Evolutionary conservation across 768 basidiomycete genomes (phyloP), one percentile per base, ranked within the genome.

Genomic region (Podaxis mareebaensis): DNA sequence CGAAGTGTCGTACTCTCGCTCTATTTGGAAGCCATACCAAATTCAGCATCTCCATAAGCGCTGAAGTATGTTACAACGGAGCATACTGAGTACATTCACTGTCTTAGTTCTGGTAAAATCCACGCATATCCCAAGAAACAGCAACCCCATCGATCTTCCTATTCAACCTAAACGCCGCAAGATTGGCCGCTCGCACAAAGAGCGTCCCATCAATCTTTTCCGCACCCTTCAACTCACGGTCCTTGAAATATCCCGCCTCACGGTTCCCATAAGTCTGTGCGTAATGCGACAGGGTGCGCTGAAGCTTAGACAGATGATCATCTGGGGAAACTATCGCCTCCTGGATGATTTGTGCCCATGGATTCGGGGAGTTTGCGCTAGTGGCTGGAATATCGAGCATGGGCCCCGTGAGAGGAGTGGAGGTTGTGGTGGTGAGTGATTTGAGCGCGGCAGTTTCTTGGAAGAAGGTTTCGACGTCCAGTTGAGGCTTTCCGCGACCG

Each of bases 261-360:
- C 54, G 40, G 4, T 56, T 26, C 1, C 61, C 67, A 24, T 63
- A 67, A 2, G 63, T 13, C 24, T 56, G 60, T n/a, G 69, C 65
- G 66, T 69, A 73, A 15, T 60, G 66, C 15, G 76, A 73, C 4
- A 83, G 69, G 2, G 80, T 68, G 30, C 82, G 73, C 58, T 78
- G 71, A 1, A 73, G 42, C 64, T 80, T 81, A 1, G 77, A 69
- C 13, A 80, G 62, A 61, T 81, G 79, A 39, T 90, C 87, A 65
- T 87, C 83, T 0, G 85, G 85, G 66, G 88, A 82, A 2, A 80
- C 77, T 48, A 88, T 71, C 2, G 83, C 74, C 8, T 77, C 78
- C 51, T 86, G 76, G 40, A 89, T 69, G 63, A 91, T 73, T 15
- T 81, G 74, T 10, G 83, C 76, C 90, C 88, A 90, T 2, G 83